Conservation (phyloP, 208 protist species). For the Sergeia podlipaevii region DNA sequence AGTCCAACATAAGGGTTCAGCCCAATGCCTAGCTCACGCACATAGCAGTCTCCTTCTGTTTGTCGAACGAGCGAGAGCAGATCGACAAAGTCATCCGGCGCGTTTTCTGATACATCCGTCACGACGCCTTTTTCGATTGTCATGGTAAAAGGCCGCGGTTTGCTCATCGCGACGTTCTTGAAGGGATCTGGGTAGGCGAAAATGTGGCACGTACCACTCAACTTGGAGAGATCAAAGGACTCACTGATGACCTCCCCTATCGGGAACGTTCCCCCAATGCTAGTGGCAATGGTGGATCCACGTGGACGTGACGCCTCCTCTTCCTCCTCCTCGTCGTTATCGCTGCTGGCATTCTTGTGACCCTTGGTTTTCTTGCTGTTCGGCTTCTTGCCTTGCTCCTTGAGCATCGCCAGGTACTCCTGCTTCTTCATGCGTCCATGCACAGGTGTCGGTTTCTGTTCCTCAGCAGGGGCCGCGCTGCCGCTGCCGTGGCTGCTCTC, state of each 20-base stretch:
- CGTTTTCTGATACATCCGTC: slow-evolving; percentile 42
- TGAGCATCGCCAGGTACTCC: slow-evolving; percentile 68
- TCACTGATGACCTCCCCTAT: slow-evolving; percentile 91
- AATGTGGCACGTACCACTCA: slow-evolving; percentile 73
- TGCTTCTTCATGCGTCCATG: slow-evolving; percentile 67
- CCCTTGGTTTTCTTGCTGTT: slow-evolving; percentile 33
- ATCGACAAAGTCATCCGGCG: slow-evolving; percentile 74
- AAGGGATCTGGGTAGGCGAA: slow-evolving; percentile 82
- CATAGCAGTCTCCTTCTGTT: slow-evolving; percentile 75
- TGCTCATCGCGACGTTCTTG: slow-evolving; percentile 70
- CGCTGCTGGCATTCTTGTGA: not conserved
- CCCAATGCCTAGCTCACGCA: slow-evolving; percentile 89
- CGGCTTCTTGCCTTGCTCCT: slow-evolving; percentile 32
- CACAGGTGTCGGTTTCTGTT: not conserved
- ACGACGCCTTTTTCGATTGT: slow-evolving; percentile 69
- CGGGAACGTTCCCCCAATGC: slow-evolving; percentile 89
- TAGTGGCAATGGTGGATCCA: slow-evolving; percentile 66
- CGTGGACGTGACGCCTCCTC: slow-evolving; percentile 8
- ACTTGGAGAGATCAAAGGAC: slow-evolving; percentile 74
- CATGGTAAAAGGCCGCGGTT: slow-evolving; percentile 62
- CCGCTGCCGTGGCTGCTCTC: not conserved
- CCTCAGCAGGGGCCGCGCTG: not conserved
- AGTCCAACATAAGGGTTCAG: slow-evolving; percentile 84
- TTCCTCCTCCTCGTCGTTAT: slow-evolving; percentile 44
- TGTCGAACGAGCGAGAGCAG: slow-evolving; percentile 77